These are phyloP conservation scores for Hypomyces perniciosus DNA, from an alignment of 2,329 filamentous ascomycete species.

Conservation along the genomic window DNA sequence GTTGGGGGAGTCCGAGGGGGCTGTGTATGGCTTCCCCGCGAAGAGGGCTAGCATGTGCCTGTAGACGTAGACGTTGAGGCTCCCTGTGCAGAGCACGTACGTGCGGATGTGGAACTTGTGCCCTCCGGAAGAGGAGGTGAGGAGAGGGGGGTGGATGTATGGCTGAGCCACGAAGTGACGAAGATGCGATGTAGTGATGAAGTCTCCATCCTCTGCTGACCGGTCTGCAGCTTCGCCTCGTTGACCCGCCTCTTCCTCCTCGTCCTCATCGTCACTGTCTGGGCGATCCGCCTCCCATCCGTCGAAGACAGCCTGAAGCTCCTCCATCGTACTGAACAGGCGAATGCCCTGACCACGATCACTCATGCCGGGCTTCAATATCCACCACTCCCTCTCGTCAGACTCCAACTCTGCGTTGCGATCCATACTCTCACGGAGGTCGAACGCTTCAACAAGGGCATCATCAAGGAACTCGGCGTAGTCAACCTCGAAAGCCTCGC, in stretches of 20 bases:
- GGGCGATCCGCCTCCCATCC: conserved; percentile 71
- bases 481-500: conserved; percentile 87
- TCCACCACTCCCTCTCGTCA: conserved; percentile 77
- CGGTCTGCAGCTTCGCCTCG: conserved; percentile 27
- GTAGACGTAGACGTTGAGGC: conserved; percentile 80
- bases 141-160: conserved; percentile 82
- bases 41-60: conserved; percentile 89
- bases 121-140: conserved; percentile 54
- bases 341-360: conserved; percentile 91
- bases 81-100: conserved; percentile 78
- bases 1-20: conserved; percentile 50
- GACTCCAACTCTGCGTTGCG: conserved; percentile 45
- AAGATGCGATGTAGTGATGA: conserved; percentile 80
- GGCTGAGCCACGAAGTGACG: conserved; percentile 94
- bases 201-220: conserved; percentile 34
- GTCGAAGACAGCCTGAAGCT: conserved; percentile 84
- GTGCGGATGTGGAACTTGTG: conserved; percentile 93
- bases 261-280: conserved; percentile 59
- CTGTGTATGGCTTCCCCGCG: conserved; percentile 64
- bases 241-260: conserved; percentile 26
- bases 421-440: conserved; percentile 71
- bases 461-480: conserved; percentile 97
- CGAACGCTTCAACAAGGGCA: conserved; percentile 82
- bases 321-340: conserved; percentile 77
- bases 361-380: conserved; percentile 95